Base-by-base conservation (phyloP, 345 rosid species). In the Xanthoceras sorbifolium region DNA sequence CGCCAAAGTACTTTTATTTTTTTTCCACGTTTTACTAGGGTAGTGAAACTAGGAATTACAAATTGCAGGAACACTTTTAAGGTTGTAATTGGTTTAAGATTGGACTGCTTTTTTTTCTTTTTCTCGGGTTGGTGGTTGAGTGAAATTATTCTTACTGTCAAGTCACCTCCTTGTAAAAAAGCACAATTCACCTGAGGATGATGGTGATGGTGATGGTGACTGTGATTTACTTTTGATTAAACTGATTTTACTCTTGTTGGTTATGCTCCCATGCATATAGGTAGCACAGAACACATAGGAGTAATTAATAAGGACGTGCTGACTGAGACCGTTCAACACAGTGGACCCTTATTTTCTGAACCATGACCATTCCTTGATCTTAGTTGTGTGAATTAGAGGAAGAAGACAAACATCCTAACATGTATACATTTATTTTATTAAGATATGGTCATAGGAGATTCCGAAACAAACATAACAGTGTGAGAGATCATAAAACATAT, bases 221-320 rank as follows among this genome's bases (percentile, higher is more conserved):
- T 9, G 25, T n/a, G 20, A 34, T 20, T 66, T 8, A 17, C 57
- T 32, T 40, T 40, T 10, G 28, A 8, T 38, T 40, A 5, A 50
- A 66, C 69, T 67, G 31, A 50, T 42, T 67, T 23, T 36, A 42
- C 26, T 67, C 38, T 44, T 64, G 69, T 64, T 46, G 46, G 69
- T 10, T 14, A 1, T 50, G n/a, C 55, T 1, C 55, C 6, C 0
- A 20, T 14, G n/a, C 18, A 3, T 17, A 14, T 15, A 57, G 62
- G 25, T 57, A 23, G 28, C 60, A 22, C 28, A 20, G 62, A 57
- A 7, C 12, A 22, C 62, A 57, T 57, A 63, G 12, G 29, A 60
- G 71, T 78, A 79, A 80, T 74, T 78, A 79, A 80, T 74, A 62
- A 18, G 22, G 77, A 77, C 77, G 71, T 73, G 46, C 1, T 38